Conservation (phyloP, 2,329 filamentous ascomycete species). For the Tolypocladium paradoxum region DNA sequence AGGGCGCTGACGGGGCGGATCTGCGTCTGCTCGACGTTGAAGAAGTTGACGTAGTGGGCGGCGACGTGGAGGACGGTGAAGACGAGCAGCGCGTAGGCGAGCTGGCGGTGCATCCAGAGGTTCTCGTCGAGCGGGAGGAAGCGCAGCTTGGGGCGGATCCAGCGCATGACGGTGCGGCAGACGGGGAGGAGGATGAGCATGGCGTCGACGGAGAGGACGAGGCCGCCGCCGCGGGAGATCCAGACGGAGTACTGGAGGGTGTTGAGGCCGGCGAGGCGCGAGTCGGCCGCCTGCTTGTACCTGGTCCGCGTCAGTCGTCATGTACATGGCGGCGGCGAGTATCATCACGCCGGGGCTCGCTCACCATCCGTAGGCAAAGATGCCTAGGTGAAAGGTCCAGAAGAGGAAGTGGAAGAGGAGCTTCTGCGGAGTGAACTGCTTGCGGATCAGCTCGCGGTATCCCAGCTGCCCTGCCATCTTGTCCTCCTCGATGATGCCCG, state of each 20-base stretch:
- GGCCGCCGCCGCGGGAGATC: conserved; percentile 86
- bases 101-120: conserved; percentile 90
- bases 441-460: conserved; percentile 36
- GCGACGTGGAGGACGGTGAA: conserved; percentile 69
- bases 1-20: conserved; percentile 71
- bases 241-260: conserved; percentile 79
- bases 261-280: conserved; percentile 66
- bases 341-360: too few relatives aligned
- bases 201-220: conserved; percentile 74
- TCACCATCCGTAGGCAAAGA: conserved; percentile 82
- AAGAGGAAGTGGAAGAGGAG: conserved; percentile 72
- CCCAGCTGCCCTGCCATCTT: conserved; percentile 30
- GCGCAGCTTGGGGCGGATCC: conserved; percentile 73
- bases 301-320: conserved; percentile 33
- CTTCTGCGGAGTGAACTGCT: conserved; percentile 61
- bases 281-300: conserved; percentile 65
- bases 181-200: conserved; percentile 88
- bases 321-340: too few relatives aligned
- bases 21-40: conserved; percentile 80
- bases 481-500: conserved; percentile 3
- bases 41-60: conserved; percentile 96
- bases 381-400: conserved; percentile 63
- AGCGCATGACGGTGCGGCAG: conserved; percentile 81
- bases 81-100: conserved; percentile 78
- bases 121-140: conserved; percentile 94